phyloP scores from a whole-genome alignment of 2,329 filamentous ascomycete genomes.

The Cercospora nicotianae region DNA sequence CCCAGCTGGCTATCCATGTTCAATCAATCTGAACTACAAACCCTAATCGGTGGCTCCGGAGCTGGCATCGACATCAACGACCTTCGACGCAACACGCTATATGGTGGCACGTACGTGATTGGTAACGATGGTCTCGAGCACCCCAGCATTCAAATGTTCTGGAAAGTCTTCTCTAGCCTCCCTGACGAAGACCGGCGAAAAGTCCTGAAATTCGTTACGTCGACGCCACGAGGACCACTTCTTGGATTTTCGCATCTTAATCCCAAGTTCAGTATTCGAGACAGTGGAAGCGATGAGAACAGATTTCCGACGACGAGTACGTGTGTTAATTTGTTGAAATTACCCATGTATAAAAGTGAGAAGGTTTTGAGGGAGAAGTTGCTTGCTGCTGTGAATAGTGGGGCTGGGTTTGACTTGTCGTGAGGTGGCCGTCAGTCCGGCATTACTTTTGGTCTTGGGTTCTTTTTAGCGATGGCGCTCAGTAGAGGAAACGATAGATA shows the following conservation, averaged over 20 bases:
- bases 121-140: conserved; percentile 90
- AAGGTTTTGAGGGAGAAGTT: conserved; percentile 72
- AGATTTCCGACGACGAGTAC: conserved; percentile 91
- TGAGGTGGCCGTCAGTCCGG: conserved; percentile 39
- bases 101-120: conserved; percentile 83
- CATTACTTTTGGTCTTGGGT: neutral
- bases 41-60: conserved; percentile 79
- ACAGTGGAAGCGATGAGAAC: conserved; percentile 72
- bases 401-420: conserved; percentile 88
- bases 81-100: conserved; percentile 77
- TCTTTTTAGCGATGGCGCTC: conserved; percentile 11
- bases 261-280: conserved; percentile 85
- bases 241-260: conserved; percentile 84
- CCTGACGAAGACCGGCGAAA: conserved; percentile 75
- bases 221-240: conserved; percentile 84
- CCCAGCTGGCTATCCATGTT: conserved; percentile 97
- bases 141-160: conserved; percentile 81
- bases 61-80: conserved; percentile 85
- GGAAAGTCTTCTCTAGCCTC: conserved; percentile 79
- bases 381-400: conserved; percentile 83
- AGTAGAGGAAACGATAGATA: neutral
- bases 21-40: conserved; percentile 92
- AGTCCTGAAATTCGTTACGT: conserved; percentile 93
- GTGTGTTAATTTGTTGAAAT: conserved; percentile 90
- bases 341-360: conserved; percentile 75